Conservation (phyloP, 345 rosid species). For the Citrus australasica region DNA sequence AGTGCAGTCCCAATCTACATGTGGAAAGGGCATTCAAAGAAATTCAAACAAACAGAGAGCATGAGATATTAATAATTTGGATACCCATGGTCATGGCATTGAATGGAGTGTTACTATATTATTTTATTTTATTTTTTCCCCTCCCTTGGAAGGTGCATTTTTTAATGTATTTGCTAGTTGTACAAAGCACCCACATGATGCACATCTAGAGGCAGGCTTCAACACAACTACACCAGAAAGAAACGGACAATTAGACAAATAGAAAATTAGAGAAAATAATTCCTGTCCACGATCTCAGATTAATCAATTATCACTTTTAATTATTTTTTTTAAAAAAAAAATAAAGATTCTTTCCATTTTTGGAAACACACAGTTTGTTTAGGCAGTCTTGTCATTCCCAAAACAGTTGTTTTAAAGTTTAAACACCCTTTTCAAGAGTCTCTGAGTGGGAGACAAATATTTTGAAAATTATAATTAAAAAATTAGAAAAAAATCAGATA, state of each 20-base stretch:
- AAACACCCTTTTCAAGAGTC: background rate
- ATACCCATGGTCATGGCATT: background rate
- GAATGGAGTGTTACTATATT: background rate
- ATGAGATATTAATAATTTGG: background rate
- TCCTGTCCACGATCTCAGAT: background rate
- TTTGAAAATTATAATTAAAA: background rate
- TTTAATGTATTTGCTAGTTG: constrained; percentile 4
- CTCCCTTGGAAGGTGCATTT: background rate
- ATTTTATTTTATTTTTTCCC: background rate
- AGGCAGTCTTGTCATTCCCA: constrained; percentile 28
- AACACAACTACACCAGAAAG: background rate
- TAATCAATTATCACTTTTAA: constrained; percentile 9
- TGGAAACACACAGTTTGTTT: constrained; percentile 17
- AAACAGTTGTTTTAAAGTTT: background rate
- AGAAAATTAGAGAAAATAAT: background rate
- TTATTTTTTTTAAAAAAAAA: background rate
- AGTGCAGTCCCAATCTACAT: background rate
- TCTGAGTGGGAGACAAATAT: constrained; percentile 24
- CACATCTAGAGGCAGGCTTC: background rate
- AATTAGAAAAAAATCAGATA: background rate
- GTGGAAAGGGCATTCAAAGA: too few species aligned
- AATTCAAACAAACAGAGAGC: background rate
- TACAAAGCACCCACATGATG: constrained; percentile 4
- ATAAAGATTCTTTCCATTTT: constrained; percentile 25
- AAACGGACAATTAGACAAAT: background rate